phyloP scores from a whole-genome alignment of 106 monocot genomes.

The Dioscorea zingiberensis region DNA sequence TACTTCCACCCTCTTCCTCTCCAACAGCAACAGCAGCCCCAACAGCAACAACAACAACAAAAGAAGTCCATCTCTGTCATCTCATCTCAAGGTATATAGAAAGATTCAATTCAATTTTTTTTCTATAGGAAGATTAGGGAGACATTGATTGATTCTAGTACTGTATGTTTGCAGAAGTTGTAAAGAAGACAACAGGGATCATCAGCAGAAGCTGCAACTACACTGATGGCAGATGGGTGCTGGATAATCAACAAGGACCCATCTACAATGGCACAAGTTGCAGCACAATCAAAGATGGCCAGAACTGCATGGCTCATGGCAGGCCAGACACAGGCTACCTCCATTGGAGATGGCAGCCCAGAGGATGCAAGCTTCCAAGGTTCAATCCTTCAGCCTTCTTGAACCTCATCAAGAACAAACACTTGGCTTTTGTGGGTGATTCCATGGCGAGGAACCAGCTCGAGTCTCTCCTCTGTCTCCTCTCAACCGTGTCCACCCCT shows the following conservation, averaged over 20 bases:
- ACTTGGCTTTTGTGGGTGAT: constrained; percentile 76
- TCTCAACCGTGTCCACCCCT: constrained; percentile 31
- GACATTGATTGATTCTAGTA: too few relatives aligned
- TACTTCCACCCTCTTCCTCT: constrained; percentile 29
- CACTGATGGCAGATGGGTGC: constrained; percentile 57
- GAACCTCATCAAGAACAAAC: constrained; percentile 29
- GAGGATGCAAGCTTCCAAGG: constrained; percentile 35
- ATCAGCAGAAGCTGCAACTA: constrained; percentile 39
- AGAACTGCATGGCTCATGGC: constrained; percentile 86
- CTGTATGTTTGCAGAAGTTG: too few relatives aligned
- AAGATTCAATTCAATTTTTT: too few relatives aligned
- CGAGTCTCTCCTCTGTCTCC: constrained; percentile 83
- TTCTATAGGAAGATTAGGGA: too few relatives aligned
- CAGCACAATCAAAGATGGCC: constrained; percentile 64
- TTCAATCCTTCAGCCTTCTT: constrained; percentile 55
- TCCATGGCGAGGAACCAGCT: constrained; percentile 79
- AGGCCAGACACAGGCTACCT: constrained; percentile 78
- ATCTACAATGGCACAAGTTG: constrained; percentile 62
- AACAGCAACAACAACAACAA: too few relatives aligned
- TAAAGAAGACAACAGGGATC: too few relatives aligned
- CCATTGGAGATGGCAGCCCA: constrained; percentile 62
- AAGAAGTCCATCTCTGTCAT: too few relatives aligned
- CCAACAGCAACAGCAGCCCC: too few relatives aligned
- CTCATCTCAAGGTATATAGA: too few relatives aligned
- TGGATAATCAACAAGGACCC: constrained; percentile 14